A percentile compares a stretch with the other conserved stretches of the same genome.
Conservation (phyloP, 169 alveolate genomes). For the Babesia bovis region DNA sequence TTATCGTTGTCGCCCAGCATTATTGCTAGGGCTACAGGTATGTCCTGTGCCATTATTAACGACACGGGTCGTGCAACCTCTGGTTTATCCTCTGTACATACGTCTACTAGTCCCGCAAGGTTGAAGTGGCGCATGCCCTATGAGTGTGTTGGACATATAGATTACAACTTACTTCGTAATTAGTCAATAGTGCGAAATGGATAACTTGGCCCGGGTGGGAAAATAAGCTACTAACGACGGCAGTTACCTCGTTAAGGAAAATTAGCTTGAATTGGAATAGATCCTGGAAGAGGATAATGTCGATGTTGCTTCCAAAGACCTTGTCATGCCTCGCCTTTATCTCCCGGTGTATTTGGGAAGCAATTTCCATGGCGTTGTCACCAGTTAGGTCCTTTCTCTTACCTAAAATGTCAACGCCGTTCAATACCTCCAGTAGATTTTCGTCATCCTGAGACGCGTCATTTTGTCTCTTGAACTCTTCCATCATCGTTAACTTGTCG, state of each 20-base stretch:
- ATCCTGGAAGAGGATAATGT: slow-evolving; percentile 1
- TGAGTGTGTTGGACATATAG: neutral
- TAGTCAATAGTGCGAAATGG: slow-evolving; percentile 10
- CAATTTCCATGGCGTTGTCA: neutral
- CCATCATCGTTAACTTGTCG: neutral
- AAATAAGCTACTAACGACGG: neutral
- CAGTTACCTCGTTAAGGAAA: neutral
- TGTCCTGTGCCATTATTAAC: slow-evolving; percentile 7
- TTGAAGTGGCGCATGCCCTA: slow-evolving; percentile 49
- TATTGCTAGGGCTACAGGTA: slow-evolving; percentile 51
- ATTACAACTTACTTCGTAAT: slow-evolving; percentile 29
- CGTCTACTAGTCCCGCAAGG: slow-evolving; percentile 46
- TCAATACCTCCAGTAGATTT: neutral
- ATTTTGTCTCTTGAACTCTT: neutral
- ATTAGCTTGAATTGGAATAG: slow-evolving; percentile 25
- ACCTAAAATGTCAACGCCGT: neutral
- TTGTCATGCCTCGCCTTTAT: neutral
- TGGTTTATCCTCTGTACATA: neutral
- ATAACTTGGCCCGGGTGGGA: neutral
- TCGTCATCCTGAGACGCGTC: neutral
- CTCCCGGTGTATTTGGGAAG: neutral
- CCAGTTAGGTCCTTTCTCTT: neutral
- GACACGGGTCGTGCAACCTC: neutral
- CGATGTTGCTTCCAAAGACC: slow-evolving; percentile 29
- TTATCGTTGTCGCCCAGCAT: slow-evolving; percentile 28